Conservation (phyloP, 306 rosid genomes). For the Albizia julibrissin region DNA sequence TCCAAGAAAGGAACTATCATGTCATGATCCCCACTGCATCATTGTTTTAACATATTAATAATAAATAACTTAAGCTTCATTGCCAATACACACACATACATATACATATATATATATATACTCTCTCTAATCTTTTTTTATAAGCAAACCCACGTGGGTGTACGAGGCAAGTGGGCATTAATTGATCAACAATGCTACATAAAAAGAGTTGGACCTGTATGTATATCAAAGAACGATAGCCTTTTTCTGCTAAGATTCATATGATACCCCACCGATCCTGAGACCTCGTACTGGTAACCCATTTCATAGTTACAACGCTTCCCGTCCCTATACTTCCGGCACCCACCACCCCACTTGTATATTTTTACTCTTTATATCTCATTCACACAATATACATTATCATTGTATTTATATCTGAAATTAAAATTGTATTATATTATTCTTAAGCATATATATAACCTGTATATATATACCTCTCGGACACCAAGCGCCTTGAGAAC, state of each 20-base stretch:
- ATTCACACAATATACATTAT: too few relatives aligned
- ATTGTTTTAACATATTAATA: too few relatives aligned
- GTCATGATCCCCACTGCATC: constrained; percentile 71
- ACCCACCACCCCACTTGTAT: background rate
- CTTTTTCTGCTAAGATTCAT: constrained; percentile 54
- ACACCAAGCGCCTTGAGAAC: constrained; percentile 60
- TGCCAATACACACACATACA: too few relatives aligned
- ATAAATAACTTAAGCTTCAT: background rate
- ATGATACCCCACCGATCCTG: constrained; percentile 40
- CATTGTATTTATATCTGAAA: too few relatives aligned
- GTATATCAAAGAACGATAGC: constrained; percentile 61
- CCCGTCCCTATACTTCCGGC: constrained; percentile 64
- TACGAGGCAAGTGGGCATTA: too few relatives aligned
- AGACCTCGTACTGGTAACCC: background rate
- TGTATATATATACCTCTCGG: constrained; percentile 38
- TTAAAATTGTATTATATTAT: too few relatives aligned
- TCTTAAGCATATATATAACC: too few relatives aligned
- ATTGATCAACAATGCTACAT: background rate
- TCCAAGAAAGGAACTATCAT: constrained; percentile 28
- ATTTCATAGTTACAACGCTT: constrained; percentile 32
- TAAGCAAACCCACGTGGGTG: too few relatives aligned
- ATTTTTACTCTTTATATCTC: too few relatives aligned
- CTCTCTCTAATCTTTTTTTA: too few relatives aligned
- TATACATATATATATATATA: too few relatives aligned
- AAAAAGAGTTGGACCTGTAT: constrained; percentile 41